Evolutionary conservation across 768 basidiomycete genomes (phyloP), one percentile per base, ranked within the genome.

Genomic region (Lactarius tabidus): DNA sequence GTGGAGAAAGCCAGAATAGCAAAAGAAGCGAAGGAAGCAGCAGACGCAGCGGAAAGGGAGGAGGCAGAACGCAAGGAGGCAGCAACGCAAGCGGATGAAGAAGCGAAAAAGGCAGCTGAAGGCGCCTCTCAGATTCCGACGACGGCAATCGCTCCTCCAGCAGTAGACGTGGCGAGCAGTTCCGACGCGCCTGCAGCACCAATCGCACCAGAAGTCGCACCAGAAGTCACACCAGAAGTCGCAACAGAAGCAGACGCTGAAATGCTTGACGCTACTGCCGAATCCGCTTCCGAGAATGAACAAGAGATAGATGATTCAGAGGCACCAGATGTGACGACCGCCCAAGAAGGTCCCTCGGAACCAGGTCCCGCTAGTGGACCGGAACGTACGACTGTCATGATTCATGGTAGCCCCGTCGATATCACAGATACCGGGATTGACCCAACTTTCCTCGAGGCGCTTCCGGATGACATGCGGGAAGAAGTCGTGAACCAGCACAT

Each of bases 401-500:
- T 99, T 60, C 92, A 95, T 75, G 97, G 97, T 59, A 91, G 85
- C 68, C 81, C 88, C 8, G 93, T 98, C 31, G 97, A 99, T 73
- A 99, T 99, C 74, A 99, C 97, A 2, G 95, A 98, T 71, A 96
- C 95, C 41, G 97, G 97, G 6, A 98, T 99, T 72, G 97, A 99
- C 74, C 93, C 95, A 2, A 95, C 93, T 6, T 99, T 99, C 83
- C 79, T 99, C 63, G 95, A 98, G 77, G 97, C 97, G 29, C 78
- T 99, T 10, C 97, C 97, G 0, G 97, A 99, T 73, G 96, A 98
- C 69, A 98, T 99, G 90, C 86, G 97, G 58, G 96, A 97, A 73
- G 97, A 99, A 73, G 94, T 99, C 39, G 82, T 99, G 60, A 95
- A 95, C 71, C 97, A 99, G 72, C 96, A 99, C 72, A 87, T 98